Evolutionary conservation across 2,329 filamentous ascomycete genomes (phyloP).

Genomic region (Ceratocystiopsis sp.): DNA sequence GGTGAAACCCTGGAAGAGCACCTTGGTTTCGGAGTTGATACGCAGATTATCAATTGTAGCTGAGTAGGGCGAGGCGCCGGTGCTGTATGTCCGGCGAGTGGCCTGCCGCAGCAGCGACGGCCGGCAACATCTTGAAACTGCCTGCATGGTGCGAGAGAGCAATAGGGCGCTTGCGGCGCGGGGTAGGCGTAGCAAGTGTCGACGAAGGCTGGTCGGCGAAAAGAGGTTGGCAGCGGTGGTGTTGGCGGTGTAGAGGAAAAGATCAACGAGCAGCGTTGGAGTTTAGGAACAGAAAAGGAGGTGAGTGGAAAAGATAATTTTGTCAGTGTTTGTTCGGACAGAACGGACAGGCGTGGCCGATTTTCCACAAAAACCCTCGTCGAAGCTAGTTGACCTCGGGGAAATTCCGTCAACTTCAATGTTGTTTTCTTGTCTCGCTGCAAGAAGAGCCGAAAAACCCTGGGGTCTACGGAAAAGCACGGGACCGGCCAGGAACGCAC

Average conservation of each 20-base stretch:
- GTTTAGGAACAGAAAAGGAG: not conserved
- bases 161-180: not conserved
- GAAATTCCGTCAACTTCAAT: too few species aligned
- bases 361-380: too few species aligned
- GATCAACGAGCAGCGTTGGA: not conserved
- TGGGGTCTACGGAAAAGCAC: too few species aligned
- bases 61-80: constrained; percentile 50
- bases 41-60: constrained; percentile 70
- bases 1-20: constrained; percentile 94
- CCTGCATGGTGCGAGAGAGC: constrained; percentile 50
- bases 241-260: not conserved
- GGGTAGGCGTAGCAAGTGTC: not conserved
- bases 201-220: not conserved
- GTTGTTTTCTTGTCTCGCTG: too few species aligned
- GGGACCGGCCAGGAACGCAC: too few species aligned
- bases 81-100: constrained; percentile 57
- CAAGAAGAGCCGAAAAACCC: too few species aligned
- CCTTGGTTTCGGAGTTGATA: constrained; percentile 85
- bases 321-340: too few species aligned
- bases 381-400: too few species aligned
- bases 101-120: constrained; percentile 50
- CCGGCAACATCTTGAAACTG: constrained; percentile 54
- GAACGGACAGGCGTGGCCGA: too few species aligned
- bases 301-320: too few species aligned
- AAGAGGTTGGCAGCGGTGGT: not conserved